phyloP scores from a whole-genome alignment of 2,329 filamentous ascomycete genomes.

The Ceratocystis alfenasii region DNA sequence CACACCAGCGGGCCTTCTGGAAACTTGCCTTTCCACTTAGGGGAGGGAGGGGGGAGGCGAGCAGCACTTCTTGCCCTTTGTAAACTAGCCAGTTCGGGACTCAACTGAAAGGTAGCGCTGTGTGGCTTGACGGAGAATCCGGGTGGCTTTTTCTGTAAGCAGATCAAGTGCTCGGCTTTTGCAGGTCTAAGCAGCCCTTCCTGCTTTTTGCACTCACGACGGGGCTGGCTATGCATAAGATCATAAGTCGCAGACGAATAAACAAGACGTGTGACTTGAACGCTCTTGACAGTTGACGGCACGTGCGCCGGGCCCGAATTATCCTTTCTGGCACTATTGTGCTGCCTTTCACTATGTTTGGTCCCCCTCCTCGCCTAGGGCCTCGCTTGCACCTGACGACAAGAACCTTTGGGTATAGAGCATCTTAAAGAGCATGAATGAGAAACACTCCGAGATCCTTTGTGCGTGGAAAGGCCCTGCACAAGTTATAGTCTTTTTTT shows the following conservation, averaged over 20 bases:
- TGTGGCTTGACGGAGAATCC: constrained; percentile 10
- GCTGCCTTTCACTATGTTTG: neutral
- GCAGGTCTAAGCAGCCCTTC: neutral
- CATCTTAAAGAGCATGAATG: neutral
- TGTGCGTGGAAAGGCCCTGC: neutral
- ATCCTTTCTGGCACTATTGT: neutral
- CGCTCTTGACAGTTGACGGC: neutral
- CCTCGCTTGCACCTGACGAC: neutral
- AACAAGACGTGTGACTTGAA: neutral
- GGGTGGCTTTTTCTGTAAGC: neutral
- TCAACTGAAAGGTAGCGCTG: constrained; percentile 7
- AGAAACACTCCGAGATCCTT: neutral
- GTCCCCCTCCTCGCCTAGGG: neutral
- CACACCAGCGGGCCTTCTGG: neutral
- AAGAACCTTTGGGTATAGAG: neutral
- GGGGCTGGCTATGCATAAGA: neutral
- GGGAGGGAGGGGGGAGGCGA: neutral
- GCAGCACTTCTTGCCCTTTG: neutral
- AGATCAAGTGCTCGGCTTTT: neutral
- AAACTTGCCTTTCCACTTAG: neutral
- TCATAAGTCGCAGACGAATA: neutral
- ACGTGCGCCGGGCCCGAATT: neutral
- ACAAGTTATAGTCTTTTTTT: neutral
- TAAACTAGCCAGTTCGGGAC: neutral
- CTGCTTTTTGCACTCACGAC: neutral